Base-by-base conservation (phyloP, 202 grass and related monocot species). In the Bolboschoenoplectus hybrid region DNA sequence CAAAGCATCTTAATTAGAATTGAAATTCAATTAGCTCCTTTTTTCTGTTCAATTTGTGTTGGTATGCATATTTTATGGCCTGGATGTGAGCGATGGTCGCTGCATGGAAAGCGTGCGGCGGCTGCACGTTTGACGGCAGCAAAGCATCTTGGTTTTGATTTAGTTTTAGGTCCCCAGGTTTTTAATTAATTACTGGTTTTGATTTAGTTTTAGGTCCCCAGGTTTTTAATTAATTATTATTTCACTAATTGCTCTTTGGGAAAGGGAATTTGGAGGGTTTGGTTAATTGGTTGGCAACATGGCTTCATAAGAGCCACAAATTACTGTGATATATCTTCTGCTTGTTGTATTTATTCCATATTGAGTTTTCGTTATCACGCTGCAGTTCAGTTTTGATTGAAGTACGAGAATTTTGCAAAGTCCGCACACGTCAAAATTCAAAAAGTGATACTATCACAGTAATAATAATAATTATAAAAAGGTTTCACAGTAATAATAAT, bases 51-150 rank as follows among this genome's bases (percentile, higher is more conserved):
- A 26, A 62, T 17, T 19, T 47, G 45, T 51, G 9, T 50, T 74
- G 4, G 64, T 6, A 2, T 39, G 6, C 12, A 51, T 74, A 51
- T 74, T 74, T 74, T 32, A 74, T 50, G 70, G 70, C 70, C 1
- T 64, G 41, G 58, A 64, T 32, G 16, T 4, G 9, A 8, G 38
- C 12, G 52, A 55, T 12, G 50, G 75, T 39, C 16, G 75, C 12
- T 58, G 36, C 50, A 80, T 17, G 58, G 20, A 61, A 81, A 63
- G 79, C 80, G 81, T 83, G 81, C 44, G 62, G 40, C 80, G 80
- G 80, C 61, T 67, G 61, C 58, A 82, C 80, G 61, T 47, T 82
- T 82, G 80, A 40, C 60, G 58, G 60, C 41, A 34, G 39, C 39
- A 17, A 5, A 41, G n/a, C 81, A 83, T 34, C 63, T 45, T 17